Percentiles rank a stretch among this genome's conserved stretches.
These are phyloP conservation scores for Gossypium ekmanianum DNA, from an alignment of 345 rosid species.

Conservation along the genomic window DNA sequence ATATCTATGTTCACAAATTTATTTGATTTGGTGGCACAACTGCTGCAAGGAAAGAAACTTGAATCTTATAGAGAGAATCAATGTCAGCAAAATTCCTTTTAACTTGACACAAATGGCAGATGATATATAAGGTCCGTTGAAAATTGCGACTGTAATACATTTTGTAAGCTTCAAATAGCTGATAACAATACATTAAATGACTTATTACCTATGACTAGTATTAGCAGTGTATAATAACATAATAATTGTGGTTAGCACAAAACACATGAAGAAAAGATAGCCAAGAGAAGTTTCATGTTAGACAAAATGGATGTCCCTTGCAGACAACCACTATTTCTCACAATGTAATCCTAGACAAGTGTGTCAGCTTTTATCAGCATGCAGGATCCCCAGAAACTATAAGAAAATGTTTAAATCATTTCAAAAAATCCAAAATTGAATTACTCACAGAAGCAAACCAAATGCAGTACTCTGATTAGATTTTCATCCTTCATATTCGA, in stretches of 20 bases:
- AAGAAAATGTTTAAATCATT: not conserved
- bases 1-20: not conserved
- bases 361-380: not conserved
- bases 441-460: not conserved
- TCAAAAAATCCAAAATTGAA: not conserved
- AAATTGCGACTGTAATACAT: not conserved
- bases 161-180: slow-evolving; percentile 2
- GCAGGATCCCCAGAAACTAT: not conserved
- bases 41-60: not conserved
- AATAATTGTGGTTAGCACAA: not conserved
- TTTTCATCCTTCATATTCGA: not conserved
- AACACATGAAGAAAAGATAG: not conserved
- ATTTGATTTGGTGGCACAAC: not conserved
- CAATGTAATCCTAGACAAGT: not conserved
- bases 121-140: not conserved
- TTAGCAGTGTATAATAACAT: not conserved
- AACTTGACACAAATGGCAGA: not conserved
- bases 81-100: not conserved
- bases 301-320: not conserved
- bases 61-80: not conserved
- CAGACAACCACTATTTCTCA: not conserved
- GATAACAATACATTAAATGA: not conserved
- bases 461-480: not conserved
- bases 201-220: slow-evolving; percentile 2
- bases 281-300: not conserved